These are phyloP conservation scores for Herpotrichia juniperi DNA, from an alignment of 2,329 filamentous ascomycete species.

Conservation along the genomic window DNA sequence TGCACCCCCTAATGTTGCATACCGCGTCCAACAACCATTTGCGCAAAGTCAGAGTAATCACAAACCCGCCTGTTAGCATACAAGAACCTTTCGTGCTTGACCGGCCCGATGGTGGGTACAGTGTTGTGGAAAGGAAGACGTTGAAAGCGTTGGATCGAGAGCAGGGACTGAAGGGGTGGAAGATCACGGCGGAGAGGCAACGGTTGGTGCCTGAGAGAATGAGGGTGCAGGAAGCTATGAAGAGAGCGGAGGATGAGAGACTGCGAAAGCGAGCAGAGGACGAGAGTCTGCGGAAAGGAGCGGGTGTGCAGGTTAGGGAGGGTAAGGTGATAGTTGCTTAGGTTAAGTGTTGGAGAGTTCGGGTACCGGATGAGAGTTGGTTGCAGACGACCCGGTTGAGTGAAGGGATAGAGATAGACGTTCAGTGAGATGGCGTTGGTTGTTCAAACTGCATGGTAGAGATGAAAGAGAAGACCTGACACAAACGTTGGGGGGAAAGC, in stretches of 20 bases:
- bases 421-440: too few relatives aligned
- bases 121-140: slow-evolving; percentile 63
- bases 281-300: slow-evolving; percentile 50
- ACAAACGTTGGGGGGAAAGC: too few relatives aligned
- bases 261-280: slow-evolving; percentile 45
- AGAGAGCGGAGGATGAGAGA: slow-evolving; percentile 54
- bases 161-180: slow-evolving; percentile 59
- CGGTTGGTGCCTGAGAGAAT: slow-evolving; percentile 57
- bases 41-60: slow-evolving; percentile 58
- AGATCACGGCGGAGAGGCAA: slow-evolving; percentile 58
- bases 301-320: slow-evolving; percentile 17
- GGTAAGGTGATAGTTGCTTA: slow-evolving; percentile 22
- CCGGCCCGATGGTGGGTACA: slow-evolving; percentile 57
- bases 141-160: slow-evolving; percentile 56
- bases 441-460: too few relatives aligned
- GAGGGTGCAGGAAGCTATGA: slow-evolving; percentile 58
- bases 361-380: too few relatives aligned
- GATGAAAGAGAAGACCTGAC: too few relatives aligned
- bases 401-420: too few relatives aligned
- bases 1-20: slow-evolving; percentile 68
- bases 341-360: not conserved
- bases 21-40: slow-evolving; percentile 58
- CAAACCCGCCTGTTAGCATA: slow-evolving; percentile 61
- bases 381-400: too few relatives aligned
- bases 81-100: slow-evolving; percentile 61